Conservation (phyloP, 352 stramenopile species). For the Thalassiosira delicatula region DNA sequence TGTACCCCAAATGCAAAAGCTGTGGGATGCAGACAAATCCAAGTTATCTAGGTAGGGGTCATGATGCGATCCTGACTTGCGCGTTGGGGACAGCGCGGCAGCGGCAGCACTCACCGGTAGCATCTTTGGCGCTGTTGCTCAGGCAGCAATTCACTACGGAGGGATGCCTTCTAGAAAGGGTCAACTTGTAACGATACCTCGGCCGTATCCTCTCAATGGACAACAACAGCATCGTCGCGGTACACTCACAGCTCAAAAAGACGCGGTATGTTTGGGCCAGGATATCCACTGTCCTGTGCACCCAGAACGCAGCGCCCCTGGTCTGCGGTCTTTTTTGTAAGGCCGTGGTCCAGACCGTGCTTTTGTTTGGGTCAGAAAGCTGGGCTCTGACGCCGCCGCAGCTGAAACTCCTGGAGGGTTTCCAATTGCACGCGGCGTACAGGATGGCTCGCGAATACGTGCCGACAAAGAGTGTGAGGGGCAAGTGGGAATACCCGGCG, state of each 20-base stretch:
- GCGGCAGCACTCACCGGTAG: neutral
- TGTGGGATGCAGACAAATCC: constrained; percentile 12
- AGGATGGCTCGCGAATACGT: constrained; percentile 5
- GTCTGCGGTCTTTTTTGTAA: neutral
- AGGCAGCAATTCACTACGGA: neutral
- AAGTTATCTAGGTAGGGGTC: neutral
- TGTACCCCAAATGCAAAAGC: constrained; percentile 1
- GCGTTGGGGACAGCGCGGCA: neutral
- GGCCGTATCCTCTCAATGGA: neutral
- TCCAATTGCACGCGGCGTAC: neutral
- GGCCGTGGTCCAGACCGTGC: neutral
- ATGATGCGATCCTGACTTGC: neutral
- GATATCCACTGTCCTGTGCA: neutral
- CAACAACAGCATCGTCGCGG: neutral
- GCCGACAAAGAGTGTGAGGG: neutral
- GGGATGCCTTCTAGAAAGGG: neutral
- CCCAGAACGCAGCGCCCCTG: neutral
- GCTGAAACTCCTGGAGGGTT: neutral
- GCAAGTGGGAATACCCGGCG: constrained; percentile 22
- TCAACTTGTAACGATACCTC: constrained; percentile 30
- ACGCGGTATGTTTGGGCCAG: too few relatives aligned
- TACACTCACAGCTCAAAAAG: neutral
- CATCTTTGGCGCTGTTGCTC: neutral
- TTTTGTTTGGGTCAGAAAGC: neutral
- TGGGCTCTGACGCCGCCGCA: neutral